Conservation (phyloP, 1,139 yeast genomes). For the Geotrichum fermentans region DNA sequence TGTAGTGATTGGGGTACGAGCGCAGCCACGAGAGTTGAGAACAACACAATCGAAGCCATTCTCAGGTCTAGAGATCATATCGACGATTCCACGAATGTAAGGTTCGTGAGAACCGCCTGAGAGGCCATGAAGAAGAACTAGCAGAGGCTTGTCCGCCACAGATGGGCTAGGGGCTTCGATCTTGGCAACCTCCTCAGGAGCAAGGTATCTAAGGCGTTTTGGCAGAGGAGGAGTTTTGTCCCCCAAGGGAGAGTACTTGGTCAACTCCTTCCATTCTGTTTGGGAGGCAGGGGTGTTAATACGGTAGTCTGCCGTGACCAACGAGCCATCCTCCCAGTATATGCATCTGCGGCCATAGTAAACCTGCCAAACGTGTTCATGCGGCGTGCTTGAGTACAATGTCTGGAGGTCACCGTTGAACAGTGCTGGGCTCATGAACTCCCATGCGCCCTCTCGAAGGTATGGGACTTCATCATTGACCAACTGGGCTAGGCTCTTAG, state of each 20-base stretch:
- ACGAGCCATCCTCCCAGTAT: constrained; percentile 57
- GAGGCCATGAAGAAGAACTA: constrained; percentile 74
- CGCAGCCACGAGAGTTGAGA: constrained; percentile 80
- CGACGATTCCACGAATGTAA: constrained; percentile 57
- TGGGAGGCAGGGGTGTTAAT: constrained; percentile 46
- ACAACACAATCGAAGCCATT: constrained; percentile 62
- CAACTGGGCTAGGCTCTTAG: constrained; percentile 41
- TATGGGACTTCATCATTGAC: constrained; percentile 44
- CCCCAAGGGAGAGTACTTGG: constrained; percentile 49
- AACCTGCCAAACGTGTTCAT: constrained; percentile 50
- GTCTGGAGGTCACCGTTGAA: constrained; percentile 79
- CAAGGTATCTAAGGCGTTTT: constrained; percentile 69
- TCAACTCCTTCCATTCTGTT: constrained; percentile 48
- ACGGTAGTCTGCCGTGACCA: constrained; percentile 74
- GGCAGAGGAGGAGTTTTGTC: constrained; percentile 71
- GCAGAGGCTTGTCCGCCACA: constrained; percentile 50
- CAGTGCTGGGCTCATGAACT: constrained; percentile 47
- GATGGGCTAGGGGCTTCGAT: constrained; percentile 33
- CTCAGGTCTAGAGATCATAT: constrained; percentile 24
- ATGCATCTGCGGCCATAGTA: constrained; percentile 75
- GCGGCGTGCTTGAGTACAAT: constrained; percentile 54
- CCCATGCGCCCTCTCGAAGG: constrained; percentile 38
- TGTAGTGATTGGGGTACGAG: constrained; percentile 71
- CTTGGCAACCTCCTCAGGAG: constrained; percentile 45
- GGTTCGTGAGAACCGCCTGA: constrained; percentile 93